These are phyloP conservation scores for Volvariella surrecta DNA, from an alignment of 1,284 basidiomycete species.

Conservation along the genomic window DNA sequence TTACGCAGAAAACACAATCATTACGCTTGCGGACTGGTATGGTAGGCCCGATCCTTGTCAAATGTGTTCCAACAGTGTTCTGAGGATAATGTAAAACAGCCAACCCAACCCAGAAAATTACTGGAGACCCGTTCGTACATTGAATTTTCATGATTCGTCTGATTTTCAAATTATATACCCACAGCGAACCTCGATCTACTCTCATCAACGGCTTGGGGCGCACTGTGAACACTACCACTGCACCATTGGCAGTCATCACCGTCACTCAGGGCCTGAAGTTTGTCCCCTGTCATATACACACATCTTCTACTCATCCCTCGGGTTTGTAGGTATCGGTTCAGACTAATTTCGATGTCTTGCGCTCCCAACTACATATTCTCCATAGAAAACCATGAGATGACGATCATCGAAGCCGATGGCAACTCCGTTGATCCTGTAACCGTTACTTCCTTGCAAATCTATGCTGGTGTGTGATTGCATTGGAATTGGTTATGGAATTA, in stretches of 20 bases:
- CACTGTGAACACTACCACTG: conserved; percentile 16
- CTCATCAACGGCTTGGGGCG: conserved; percentile 32
- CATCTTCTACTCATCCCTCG: conserved; percentile 26
- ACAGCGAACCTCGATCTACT: conserved; percentile 19
- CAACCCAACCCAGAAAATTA: background rate
- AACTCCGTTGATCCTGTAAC: conserved; percentile 8
- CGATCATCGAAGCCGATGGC: conserved; percentile 14
- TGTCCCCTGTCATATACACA: conserved; percentile 34
- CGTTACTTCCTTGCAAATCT: conserved; percentile 12
- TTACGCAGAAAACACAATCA: conserved; percentile 20
- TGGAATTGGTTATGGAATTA: background rate
- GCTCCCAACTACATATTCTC: conserved; percentile 29
- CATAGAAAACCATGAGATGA: conserved; percentile 10
- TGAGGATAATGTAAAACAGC: background rate
- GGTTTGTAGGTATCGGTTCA: conserved; percentile 22
- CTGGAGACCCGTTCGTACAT: background rate
- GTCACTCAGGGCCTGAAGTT: conserved; percentile 25
- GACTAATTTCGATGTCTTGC: conserved; percentile 38
- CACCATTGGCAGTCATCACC: conserved; percentile 23
- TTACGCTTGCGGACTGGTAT: conserved; percentile 16
- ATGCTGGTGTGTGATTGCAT: conserved; percentile 6
- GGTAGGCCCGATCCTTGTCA: conserved; percentile 4
- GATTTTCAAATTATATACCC: conserved; percentile 26
- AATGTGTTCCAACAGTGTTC: too few species aligned
- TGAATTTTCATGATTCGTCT: conserved; percentile 19